Base-by-base conservation (phyloP, 139 green algal species). In the Ulvella scutata region DNA sequence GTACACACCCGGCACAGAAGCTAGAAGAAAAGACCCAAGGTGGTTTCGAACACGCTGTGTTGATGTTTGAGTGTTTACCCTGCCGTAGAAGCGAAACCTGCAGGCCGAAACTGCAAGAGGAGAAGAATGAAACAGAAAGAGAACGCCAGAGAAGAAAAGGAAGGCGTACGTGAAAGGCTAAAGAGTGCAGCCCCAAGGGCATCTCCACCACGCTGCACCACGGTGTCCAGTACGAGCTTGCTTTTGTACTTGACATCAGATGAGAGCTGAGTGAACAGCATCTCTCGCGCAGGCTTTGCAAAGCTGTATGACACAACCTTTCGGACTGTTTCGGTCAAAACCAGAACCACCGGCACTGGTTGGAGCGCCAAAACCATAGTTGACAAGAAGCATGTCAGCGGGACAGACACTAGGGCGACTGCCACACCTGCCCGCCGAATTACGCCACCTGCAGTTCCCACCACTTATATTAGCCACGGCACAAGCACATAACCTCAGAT, bases 171-270 rank as follows among this genome's bases (percentile, higher is more conserved):
- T n/a, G 33, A 26, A 6, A 26, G 31, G 51, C 51, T 67, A 26
- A 62, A 72, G 38, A 79, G 23, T 38, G 44, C 72, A 13, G 80
- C 80, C 9, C 74, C 80, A 36, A 72, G 38, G 29, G 73, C 72
- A 72, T 82, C 80, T 2, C 80, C 80, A 38, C 72, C 21, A 28
- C 83, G 76, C 61, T 87, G 83, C 37, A 87, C 78, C 38, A 87
- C 77, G 3, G 81, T 81, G 77, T 86, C 82, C 37, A 39, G 73
- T 43, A 77, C 36, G n/a, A 87, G 44, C 82, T 94, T 94, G 35
- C 84, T 88, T 23, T 82, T 83, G 79, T 94, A 94, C 79, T 92
- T 96, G 60, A 92, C 89, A 2, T 90, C 85, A 2, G 79, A 72
- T 0, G 75, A 77, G 4, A 96, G 80, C 2, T 93, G 89, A 1